phyloP scores from a whole-genome alignment of 108 stramenopile genomes.

The Asterionellopsis glacialis region DNA sequence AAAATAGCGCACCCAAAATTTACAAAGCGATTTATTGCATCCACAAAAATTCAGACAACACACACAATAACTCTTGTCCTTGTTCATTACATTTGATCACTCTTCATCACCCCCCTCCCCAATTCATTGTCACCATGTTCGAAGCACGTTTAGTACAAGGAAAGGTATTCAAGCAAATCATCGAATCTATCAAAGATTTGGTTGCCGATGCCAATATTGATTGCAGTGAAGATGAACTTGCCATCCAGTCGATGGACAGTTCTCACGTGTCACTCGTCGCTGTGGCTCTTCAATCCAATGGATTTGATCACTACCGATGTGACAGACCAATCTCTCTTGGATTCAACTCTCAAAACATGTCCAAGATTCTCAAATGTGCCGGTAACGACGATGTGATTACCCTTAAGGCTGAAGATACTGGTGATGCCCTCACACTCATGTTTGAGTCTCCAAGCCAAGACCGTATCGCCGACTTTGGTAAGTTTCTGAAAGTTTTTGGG shows the following conservation, averaged over 20 bases:
- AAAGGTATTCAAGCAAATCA: conserved; percentile 90
- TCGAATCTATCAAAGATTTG: conserved; percentile 96
- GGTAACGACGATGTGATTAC: conserved; percentile 94
- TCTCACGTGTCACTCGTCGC: conserved; percentile 96
- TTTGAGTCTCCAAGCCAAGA: conserved; percentile 84
- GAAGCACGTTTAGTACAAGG: conserved; percentile 95
- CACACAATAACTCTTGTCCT: too few relatives aligned
- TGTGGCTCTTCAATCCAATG: conserved; percentile 66
- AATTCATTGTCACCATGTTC: conserved; percentile 76
- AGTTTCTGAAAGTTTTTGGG: conserved; percentile 24
- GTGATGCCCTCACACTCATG: conserved; percentile 86
- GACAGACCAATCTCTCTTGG: conserved; percentile 91
- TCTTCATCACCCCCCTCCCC: too few relatives aligned
- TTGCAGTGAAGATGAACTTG: conserved; percentile 77
- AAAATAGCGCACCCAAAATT: too few relatives aligned
- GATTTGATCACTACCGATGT: conserved; percentile 96
- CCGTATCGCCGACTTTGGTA: conserved; percentile 96
- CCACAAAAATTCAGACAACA: too few relatives aligned
- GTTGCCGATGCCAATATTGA: conserved; percentile 95
- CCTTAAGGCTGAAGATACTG: conserved; percentile 93
- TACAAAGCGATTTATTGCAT: too few relatives aligned
- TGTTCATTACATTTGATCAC: too few relatives aligned
- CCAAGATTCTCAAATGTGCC: conserved; percentile 98
- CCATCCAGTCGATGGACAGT: conserved; percentile 99
- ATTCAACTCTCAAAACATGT: conserved; percentile 91